Evolutionary conservation across 1,139 yeast species (phyloP), one percentile per base, ranked within the genome.

Genomic region (Kodamaea sp.): DNA sequence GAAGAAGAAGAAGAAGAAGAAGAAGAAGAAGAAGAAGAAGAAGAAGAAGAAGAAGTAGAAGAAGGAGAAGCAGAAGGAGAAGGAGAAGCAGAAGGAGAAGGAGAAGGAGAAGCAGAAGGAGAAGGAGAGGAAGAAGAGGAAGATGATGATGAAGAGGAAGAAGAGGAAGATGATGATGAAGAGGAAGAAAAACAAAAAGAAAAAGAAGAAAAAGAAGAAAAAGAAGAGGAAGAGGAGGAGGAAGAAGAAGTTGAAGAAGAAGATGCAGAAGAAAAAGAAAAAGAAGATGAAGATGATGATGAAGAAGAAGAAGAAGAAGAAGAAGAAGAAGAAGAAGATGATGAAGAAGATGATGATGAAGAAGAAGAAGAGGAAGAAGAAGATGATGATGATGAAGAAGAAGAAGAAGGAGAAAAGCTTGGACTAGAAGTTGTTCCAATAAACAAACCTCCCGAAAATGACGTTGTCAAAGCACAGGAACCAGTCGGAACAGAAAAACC

Each of bases 211-310:
- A 28, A 28, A 21, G n/a, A 12, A 20, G n/a, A 13, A 16, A 20
- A 28, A 28, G n/a, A 28, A 20, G 15, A 28, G 20, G 15, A n/a
- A 3, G 24, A 21, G 7, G 20, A 33, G 25, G 15, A 12, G 21
- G 25, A 22, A 10, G 24, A 19, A 5, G 23, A 10, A 9, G 9
- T 19, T 19, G 21, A 19, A 19, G 21, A 9, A 19, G 21, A 19
- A 9, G n/a, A n/a, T n/a, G n/a, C n/a, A n/a, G n/a, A n/a, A n/a
- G n/a, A n/a, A n/a, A n/a, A n/a, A n/a, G n/a, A n/a, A n/a, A n/a
- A n/a, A n/a, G n/a, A n/a, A 19, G 22, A 22, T 13, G n/a, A n/a
- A 13, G 12, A 21, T 21, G 26, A 21, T 21, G n/a, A 28, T 7
- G 25, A 22, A 19, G 22, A 29, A 10, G 20, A 12, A 16, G 13